A percentile compares a stretch with the other conserved stretches of the same genome.
These are phyloP conservation scores for Penicillium corylophilum DNA, from an alignment of 2,329 filamentous ascomycete species.

Conservation along the genomic window DNA sequence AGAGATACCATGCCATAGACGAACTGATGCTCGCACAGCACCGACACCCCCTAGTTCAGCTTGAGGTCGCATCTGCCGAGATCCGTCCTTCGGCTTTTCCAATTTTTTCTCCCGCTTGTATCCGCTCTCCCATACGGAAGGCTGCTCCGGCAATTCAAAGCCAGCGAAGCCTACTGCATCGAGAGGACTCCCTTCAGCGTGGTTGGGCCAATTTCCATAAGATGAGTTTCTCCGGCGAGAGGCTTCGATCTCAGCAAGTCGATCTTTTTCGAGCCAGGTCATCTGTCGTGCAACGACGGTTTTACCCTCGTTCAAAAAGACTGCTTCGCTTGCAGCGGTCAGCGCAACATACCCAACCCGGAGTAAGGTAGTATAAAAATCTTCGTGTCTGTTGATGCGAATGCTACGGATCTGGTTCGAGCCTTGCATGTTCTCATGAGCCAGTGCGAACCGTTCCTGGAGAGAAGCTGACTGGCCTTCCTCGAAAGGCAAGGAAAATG, in stretches of 20 bases:
- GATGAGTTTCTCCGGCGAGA: constrained; percentile 34
- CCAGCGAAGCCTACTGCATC: constrained; percentile 33
- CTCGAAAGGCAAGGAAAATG: constrained; percentile 61
- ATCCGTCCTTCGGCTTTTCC: constrained; percentile 37
- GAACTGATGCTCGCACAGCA: constrained; percentile 71
- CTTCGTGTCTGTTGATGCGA: constrained; percentile 79
- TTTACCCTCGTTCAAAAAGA: constrained; percentile 88
- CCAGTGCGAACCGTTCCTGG: constrained; percentile 63
- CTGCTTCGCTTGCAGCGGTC: constrained; percentile 91
- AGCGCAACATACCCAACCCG: constrained; percentile 84
- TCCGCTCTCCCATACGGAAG: constrained; percentile 45
- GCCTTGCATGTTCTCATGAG: constrained; percentile 88
- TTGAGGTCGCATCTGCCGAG: constrained; percentile 37
- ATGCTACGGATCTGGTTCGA: constrained; percentile 82
- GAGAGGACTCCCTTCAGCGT: constrained; percentile 23
- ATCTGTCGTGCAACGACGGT: constrained; percentile 69
- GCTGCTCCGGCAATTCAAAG: constrained; percentile 36
- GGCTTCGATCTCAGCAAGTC: constrained; percentile 71
- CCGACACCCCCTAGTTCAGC: constrained; percentile 65
- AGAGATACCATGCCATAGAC: constrained; percentile 71
- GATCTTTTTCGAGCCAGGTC: constrained; percentile 91
- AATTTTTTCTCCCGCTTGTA: constrained; percentile 48
- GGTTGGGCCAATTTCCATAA: constrained; percentile 14
- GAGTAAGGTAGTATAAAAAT: constrained; percentile 90
- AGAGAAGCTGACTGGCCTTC: constrained; percentile 47